Evolutionary conservation across 768 basidiomycete species (phyloP), one percentile per base, ranked within the genome.

Genomic region (Daedalea quercina): DNA sequence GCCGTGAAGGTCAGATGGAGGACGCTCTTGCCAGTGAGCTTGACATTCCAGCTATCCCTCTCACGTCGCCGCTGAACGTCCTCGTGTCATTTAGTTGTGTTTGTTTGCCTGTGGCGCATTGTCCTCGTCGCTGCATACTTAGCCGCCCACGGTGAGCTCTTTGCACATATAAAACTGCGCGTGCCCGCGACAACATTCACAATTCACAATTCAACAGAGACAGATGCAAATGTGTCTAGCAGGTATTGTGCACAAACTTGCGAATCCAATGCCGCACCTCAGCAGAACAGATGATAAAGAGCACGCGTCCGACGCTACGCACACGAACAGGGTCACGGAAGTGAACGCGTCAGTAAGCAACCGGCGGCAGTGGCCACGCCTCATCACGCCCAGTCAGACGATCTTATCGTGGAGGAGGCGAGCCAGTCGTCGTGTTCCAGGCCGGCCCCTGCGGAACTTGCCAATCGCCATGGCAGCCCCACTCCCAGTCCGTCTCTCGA

Each of bases 401-500:
- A 11, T 35, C 25, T 31, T 47, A 40, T 20, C 13, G 52, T 28
- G 52, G 25, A 3, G 52, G 52, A 19, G 52, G 52, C 17, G 33
- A 46, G n/a, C 88, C 88, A 1, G 76, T 84, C 8, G 80, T 79
- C 7, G 88, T 91, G 60, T 81, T 77, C 90, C 90, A 93, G 1
- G 67, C 74, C 0, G 72, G 61, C 0, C 88, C 89, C 17, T 73
- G 68, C 0, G 86, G 84, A 0, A 93, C 75, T 0, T 69, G 68
- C 89, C 90, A 95, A 57, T 87, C 74, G 2, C 86, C 89, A 58
- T 76, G 66, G 64, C 93, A 95, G 41, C 82, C 87, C 69, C 81
- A 84, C 7, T 63, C 69, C 82, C 87, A 94, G 63, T 92, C 85
- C 19, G 84, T 82, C 55, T 76, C 70, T 28, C 61, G 69, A 19